These are phyloP conservation scores for Cutaneotrichosporon spelunceum DNA, from an alignment of 1,284 basidiomycete species.

Conservation along the genomic window DNA sequence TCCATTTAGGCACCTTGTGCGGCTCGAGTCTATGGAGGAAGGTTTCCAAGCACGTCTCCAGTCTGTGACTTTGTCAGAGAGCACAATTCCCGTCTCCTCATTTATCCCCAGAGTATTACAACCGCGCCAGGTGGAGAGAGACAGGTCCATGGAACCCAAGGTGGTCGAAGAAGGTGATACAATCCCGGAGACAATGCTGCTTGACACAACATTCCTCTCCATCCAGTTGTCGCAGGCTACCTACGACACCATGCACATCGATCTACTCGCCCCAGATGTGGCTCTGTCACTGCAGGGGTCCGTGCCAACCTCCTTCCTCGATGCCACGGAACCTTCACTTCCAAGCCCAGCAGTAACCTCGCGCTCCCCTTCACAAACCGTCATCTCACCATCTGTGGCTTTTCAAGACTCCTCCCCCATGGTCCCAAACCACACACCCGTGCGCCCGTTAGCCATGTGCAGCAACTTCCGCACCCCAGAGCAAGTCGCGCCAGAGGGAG, in stretches of 20 bases:
- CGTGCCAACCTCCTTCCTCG: not conserved
- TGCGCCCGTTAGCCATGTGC: not conserved
- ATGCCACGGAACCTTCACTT: not conserved
- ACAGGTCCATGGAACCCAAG: not conserved
- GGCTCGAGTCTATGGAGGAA: not conserved
- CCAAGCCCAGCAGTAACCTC: not conserved
- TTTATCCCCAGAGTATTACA: not conserved
- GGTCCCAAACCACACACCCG: not conserved
- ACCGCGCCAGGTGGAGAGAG: not conserved
- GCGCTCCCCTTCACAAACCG: not conserved
- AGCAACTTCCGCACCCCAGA: not conserved
- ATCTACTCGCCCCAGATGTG: not conserved
- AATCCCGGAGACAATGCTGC: not conserved
- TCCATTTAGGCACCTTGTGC: not conserved
- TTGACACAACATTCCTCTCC: not conserved
- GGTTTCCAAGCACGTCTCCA: not conserved
- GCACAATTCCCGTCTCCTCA: not conserved
- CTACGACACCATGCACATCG: not conserved
- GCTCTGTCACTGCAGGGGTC: not conserved
- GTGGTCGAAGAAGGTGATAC: not conserved
- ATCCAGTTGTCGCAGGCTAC: not conserved
- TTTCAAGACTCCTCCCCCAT: not conserved
- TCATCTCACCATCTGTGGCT: not conserved
- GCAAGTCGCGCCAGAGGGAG: not conserved
- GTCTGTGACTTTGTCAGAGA: not conserved